phyloP scores from a whole-genome alignment of 768 basidiomycete genomes.

The Tephrocybe sp. region DNA sequence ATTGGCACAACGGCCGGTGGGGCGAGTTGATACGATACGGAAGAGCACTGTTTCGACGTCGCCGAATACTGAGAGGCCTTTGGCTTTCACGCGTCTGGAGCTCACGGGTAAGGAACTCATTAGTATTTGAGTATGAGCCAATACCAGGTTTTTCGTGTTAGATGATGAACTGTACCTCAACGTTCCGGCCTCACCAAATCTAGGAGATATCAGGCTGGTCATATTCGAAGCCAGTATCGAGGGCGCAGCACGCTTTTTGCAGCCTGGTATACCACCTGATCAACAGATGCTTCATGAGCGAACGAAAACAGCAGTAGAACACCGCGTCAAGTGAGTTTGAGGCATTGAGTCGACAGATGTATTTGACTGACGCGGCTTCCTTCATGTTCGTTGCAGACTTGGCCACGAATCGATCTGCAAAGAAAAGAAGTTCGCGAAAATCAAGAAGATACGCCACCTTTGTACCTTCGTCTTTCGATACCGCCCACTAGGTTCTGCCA shows the following conservation, averaged over 20 bases:
- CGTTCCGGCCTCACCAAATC: background rate
- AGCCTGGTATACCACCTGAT: slow-evolving; percentile 6
- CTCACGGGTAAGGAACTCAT: background rate
- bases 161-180: slow-evolving; percentile 8
- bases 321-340: slow-evolving; percentile 5
- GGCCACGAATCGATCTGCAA: slow-evolving; percentile 5
- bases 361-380: background rate
- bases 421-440: slow-evolving; percentile 4
- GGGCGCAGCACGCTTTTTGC: background rate
- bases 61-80: slow-evolving; percentile 1
- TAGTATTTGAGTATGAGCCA: background rate
- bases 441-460: slow-evolving; percentile 5
- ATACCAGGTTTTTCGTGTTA: too few relatives aligned
- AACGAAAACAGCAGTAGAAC: slow-evolving; percentile 7
- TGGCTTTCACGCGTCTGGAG: slow-evolving; percentile 5
- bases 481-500: slow-evolving; percentile 3
- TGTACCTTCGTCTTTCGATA: slow-evolving; percentile 10
- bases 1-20: background rate
- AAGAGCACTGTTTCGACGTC: slow-evolving; percentile 3
- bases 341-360: background rate
- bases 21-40: slow-evolving; percentile 1
- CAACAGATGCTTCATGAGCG: slow-evolving; percentile 9
- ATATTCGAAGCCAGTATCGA: slow-evolving; percentile 5
- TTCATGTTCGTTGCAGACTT: background rate
- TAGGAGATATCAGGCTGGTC: slow-evolving; percentile 9